phyloP scores from a whole-genome alignment of 768 basidiomycete species.

The Clitopilus hobsonii region DNA sequence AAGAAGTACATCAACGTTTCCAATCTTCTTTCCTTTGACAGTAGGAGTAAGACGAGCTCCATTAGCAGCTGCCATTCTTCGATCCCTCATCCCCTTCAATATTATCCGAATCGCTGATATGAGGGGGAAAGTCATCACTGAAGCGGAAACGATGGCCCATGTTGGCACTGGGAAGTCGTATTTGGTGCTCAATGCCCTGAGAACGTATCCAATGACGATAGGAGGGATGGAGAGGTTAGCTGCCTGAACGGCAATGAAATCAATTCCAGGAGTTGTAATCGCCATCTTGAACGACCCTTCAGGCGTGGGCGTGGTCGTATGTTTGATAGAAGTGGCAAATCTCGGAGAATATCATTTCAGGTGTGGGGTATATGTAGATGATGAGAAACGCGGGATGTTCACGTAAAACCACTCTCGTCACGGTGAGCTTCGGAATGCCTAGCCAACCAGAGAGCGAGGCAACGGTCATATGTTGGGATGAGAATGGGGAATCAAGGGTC shows the following conservation, averaged over 20 bases:
- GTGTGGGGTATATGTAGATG: background rate
- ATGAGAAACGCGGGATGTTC: background rate
- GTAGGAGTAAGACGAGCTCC: slow-evolving; percentile 42
- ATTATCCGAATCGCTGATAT: slow-evolving; percentile 24
- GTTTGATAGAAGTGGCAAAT: background rate
- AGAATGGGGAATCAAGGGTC: background rate
- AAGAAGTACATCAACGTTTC: slow-evolving; percentile 41
- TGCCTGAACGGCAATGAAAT: slow-evolving; percentile 22
- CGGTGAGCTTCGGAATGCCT: background rate
- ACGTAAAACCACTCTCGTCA: background rate
- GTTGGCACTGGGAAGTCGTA: slow-evolving; percentile 24
- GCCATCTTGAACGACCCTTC: slow-evolving; percentile 14
- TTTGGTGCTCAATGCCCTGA: slow-evolving; percentile 10
- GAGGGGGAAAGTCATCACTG: slow-evolving; percentile 28
- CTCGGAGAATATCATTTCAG: background rate
- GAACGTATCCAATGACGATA: slow-evolving; percentile 9
- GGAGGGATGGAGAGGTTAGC: slow-evolving; percentile 13
- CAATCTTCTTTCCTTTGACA: slow-evolving; percentile 31
- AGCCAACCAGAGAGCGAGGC: background rate
- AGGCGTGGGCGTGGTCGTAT: background rate
- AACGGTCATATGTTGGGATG: background rate
- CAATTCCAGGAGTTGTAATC: slow-evolving; percentile 28
- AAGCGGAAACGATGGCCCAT: slow-evolving; percentile 29
- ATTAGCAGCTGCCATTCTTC: slow-evolving; percentile 32
- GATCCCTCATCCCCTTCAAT: slow-evolving; percentile 21